These are phyloP conservation scores for Pleurotus djamor DNA, from an alignment of 768 basidiomycete genomes.

Conservation along the genomic window DNA sequence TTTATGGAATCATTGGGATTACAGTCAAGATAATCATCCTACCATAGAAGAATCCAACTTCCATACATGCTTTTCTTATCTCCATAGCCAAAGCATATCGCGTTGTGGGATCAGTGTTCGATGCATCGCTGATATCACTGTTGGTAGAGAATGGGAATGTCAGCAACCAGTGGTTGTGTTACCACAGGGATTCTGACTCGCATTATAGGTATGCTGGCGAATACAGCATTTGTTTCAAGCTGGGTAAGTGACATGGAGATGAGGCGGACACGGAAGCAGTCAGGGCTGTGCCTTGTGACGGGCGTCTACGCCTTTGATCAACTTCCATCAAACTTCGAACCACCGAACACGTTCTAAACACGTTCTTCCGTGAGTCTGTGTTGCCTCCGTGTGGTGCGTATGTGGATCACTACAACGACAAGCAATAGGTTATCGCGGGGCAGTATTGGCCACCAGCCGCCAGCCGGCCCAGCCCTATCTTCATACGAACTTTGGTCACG, in stretches of 20 bases:
- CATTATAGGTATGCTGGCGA: neutral
- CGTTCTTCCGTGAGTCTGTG: no score
- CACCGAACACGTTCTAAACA: no score
- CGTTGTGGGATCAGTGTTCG: neutral
- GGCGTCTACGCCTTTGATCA: no score
- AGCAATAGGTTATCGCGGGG: no score
- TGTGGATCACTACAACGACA: no score
- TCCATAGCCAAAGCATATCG: conserved; percentile 2
- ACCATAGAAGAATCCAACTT: conserved; percentile 7
- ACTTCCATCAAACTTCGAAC: no score
- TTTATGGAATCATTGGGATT: neutral
- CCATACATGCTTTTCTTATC: conserved; percentile 5
- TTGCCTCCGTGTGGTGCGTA: no score
- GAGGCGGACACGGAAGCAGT: no score
- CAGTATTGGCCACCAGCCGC: no score
- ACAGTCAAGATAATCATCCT: neutral
- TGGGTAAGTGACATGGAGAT: neutral
- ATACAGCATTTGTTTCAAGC: neutral
- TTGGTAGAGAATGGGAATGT: neutral
- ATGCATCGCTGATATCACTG: conserved; percentile 1
- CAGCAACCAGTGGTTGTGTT: neutral
- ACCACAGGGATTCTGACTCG: neutral
- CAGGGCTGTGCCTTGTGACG: no score
- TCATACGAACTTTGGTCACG: neutral
- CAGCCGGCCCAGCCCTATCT: no score